These are phyloP conservation scores for Daldinia grandis DNA, from an alignment of 495 filamentous ascomycete genomes.

Conservation along the genomic window DNA sequence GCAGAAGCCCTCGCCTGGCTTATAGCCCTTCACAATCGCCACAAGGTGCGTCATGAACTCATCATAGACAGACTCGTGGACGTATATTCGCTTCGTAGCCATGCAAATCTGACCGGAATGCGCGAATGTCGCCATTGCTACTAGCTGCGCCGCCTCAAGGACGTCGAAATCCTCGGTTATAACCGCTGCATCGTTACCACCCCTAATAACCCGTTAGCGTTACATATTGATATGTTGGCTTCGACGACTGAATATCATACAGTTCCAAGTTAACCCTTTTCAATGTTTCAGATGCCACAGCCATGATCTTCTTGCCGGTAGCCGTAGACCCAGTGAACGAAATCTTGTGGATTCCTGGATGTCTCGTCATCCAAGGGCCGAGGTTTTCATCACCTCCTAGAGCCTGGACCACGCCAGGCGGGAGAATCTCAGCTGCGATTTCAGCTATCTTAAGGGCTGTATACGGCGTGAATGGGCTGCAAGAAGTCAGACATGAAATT, in stretches of 20 bases:
- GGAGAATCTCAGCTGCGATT: neutral
- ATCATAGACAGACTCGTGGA: neutral
- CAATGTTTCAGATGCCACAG: neutral
- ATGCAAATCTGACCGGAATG: neutral
- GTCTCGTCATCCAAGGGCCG: neutral
- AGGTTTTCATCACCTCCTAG: neutral
- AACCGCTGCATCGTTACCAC: neutral
- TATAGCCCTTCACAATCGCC: neutral
- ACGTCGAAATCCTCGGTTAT: neutral
- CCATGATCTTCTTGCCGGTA: constrained; percentile 2
- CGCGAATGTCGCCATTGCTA: neutral
- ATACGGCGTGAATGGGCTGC: neutral
- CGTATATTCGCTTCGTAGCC: neutral
- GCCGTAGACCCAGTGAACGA: neutral
- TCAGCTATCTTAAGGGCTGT: neutral
- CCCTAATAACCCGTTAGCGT: neutral
- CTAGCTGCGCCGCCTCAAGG: neutral
- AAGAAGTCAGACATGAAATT: neutral
- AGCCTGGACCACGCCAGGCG: neutral
- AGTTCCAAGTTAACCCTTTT: neutral
- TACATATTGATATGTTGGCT: neutral
- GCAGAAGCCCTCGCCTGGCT: neutral
- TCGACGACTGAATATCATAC: neutral
- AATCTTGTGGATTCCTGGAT: constrained; percentile 3
- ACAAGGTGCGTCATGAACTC: neutral